Conservation (phyloP, 495 filamentous ascomycete species). For the Tuber aestivum region DNA sequence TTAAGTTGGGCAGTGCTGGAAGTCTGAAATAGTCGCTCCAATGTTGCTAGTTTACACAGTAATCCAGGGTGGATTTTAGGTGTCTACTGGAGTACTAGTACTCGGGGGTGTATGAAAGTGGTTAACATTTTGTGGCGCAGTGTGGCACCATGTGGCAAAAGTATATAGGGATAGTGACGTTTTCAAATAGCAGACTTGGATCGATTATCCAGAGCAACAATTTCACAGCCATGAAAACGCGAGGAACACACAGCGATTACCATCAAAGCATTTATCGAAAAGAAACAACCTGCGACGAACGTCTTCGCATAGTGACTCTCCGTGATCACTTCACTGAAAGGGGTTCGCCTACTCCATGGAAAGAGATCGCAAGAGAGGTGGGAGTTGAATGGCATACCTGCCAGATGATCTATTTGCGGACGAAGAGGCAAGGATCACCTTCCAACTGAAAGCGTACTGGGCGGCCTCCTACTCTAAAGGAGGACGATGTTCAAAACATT, state of each 20-base stretch:
- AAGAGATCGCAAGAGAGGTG: background rate
- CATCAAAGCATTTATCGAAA: background rate
- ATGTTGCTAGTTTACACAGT: too few relatives aligned
- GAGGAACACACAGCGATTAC: too few relatives aligned
- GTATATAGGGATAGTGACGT: too few relatives aligned
- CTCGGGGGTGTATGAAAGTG: too few relatives aligned
- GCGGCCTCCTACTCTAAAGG: background rate
- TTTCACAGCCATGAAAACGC: too few relatives aligned
- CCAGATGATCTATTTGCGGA: background rate
- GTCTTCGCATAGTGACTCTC: background rate
- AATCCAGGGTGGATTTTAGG: too few relatives aligned
- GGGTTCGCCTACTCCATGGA: background rate
- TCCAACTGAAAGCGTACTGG: conserved; percentile 1
- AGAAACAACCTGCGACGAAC: background rate
- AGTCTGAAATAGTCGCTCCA: too few relatives aligned
- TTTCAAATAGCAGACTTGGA: too few relatives aligned
- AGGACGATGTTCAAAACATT: conserved; percentile 4
- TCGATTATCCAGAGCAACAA: too few relatives aligned
- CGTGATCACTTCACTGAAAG: background rate
- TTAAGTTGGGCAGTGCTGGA: too few relatives aligned
- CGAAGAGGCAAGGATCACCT: background rate
- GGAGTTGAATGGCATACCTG: background rate
- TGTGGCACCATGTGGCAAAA: too few relatives aligned
- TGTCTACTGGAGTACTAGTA: too few relatives aligned
- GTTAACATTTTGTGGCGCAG: background rate